These are phyloP conservation scores for Filosporella fistucella DNA, from an alignment of 495 filamentous ascomycete species.

Conservation along the genomic window DNA sequence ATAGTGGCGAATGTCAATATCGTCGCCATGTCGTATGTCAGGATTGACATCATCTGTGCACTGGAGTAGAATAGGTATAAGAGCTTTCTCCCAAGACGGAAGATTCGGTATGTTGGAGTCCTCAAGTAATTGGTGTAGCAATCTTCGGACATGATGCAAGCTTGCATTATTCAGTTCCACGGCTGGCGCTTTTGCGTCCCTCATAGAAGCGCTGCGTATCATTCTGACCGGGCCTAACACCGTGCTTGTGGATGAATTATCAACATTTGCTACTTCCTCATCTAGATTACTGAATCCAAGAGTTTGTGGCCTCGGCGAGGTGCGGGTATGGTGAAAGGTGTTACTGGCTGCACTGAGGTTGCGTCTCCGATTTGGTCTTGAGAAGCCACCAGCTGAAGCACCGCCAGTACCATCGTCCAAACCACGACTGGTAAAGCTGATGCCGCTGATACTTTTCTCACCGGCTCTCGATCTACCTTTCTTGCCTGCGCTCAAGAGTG, in stretches of 20 bases:
- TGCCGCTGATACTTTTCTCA: slow-evolving; percentile 61
- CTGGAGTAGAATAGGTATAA: slow-evolving; percentile 86
- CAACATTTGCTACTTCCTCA: slow-evolving; percentile 11
- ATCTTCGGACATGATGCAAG: slow-evolving; percentile 77
- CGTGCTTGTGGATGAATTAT: slow-evolving; percentile 34
- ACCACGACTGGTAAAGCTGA: slow-evolving; percentile 59
- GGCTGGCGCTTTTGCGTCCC: slow-evolving; percentile 65
- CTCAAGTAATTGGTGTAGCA: slow-evolving; percentile 76
- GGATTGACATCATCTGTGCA: slow-evolving; percentile 95
- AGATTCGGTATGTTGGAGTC: slow-evolving; percentile 70
- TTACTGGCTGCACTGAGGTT: slow-evolving; percentile 74
- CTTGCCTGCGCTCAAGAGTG: slow-evolving; percentile 58
- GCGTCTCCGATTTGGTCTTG: slow-evolving; percentile 47
- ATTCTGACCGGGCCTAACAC: slow-evolving; percentile 52
- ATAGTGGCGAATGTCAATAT: slow-evolving; percentile 98
- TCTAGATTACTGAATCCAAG: slow-evolving; percentile 20
- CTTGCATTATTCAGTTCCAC: slow-evolving; percentile 84
- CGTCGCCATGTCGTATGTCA: slow-evolving; percentile 80
- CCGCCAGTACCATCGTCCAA: slow-evolving; percentile 33
- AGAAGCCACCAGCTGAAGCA: slow-evolving; percentile 22
- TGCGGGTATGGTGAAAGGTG: slow-evolving; percentile 55
- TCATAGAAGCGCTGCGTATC: slow-evolving; percentile 81
- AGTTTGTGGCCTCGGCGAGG: slow-evolving; percentile 60
- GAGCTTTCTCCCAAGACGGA: slow-evolving; percentile 80
- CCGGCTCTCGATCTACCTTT: slow-evolving; percentile 70